phyloP scores from a whole-genome alignment of 106 monocot genomes.

The Dendrobium catenatum region DNA sequence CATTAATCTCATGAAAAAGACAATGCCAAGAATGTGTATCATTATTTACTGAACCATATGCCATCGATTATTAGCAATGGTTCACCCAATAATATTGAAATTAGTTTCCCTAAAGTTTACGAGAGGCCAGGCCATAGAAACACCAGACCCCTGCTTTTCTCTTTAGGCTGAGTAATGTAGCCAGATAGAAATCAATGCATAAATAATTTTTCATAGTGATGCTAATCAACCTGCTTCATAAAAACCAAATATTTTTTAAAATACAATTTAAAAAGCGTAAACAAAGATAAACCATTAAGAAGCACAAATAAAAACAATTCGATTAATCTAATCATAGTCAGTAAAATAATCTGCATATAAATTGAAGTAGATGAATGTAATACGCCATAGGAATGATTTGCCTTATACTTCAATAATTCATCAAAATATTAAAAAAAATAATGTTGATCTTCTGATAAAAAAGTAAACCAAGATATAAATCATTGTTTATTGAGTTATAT shows the following conservation, averaged over 20 bases:
- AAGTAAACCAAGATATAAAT: background rate
- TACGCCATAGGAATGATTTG: no score
- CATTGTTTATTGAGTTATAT: slow-evolving; percentile 33
- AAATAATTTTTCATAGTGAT: background rate
- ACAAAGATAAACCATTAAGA: background rate
- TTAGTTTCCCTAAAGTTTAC: slow-evolving; percentile 38
- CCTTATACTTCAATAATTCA: no score
- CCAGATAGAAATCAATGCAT: background rate
- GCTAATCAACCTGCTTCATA: background rate
- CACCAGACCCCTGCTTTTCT: slow-evolving; percentile 31
- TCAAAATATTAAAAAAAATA: no score
- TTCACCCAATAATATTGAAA: slow-evolving; percentile 42
- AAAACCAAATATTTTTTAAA: background rate
- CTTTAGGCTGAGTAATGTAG: slow-evolving; percentile 2
- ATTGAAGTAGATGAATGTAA: no score
- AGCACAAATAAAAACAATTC: no score
- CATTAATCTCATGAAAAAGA: no score
- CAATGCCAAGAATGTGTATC: slow-evolving; percentile 12
- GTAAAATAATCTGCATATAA: no score
- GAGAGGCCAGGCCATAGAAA: slow-evolving; percentile 16
- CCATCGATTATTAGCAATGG: slow-evolving; percentile 18
- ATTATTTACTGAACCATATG: slow-evolving; percentile 39
- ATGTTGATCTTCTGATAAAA: no score
- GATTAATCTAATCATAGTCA: no score
- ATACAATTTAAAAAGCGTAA: background rate